A percentile compares a stretch with the other conserved stretches of the same genome.
phyloP scores from a whole-genome alignment of 228 moss, liverwort and hornwort species.

The Sphagnum magellanicum region DNA sequence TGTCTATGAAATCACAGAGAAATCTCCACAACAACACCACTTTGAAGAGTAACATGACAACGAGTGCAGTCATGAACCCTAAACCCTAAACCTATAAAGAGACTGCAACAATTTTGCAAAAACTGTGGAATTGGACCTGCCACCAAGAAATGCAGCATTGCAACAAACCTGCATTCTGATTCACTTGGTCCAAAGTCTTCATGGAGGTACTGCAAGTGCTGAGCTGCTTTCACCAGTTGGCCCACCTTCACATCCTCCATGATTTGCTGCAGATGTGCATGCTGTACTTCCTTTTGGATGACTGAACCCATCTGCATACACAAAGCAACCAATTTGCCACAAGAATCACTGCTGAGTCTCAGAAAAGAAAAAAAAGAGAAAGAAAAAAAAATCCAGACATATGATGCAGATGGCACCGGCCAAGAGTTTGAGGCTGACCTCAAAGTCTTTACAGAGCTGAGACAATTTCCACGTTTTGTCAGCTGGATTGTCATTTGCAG shows the following conservation, averaged over 20 bases:
- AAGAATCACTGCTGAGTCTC: too few relatives aligned
- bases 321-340: too few relatives aligned
- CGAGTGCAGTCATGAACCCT: too few relatives aligned
- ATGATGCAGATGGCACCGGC: too few relatives aligned
- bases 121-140: background rate
- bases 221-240: slow-evolving; percentile 58
- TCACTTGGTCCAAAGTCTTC: slow-evolving; percentile 66
- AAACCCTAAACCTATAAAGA: background rate
- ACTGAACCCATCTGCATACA: slow-evolving; percentile 32
- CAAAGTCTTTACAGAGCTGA: slow-evolving; percentile 27
- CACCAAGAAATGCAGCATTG: background rate
- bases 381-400: too few relatives aligned
- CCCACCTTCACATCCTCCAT: slow-evolving; percentile 47
- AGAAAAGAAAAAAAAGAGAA: too few relatives aligned
- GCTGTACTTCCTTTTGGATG: slow-evolving; percentile 67
- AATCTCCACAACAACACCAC: background rate
- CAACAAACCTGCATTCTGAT: slow-evolving; percentile 51
- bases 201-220: slow-evolving; percentile 72
- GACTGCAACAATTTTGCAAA: background rate
- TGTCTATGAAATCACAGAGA: background rate
- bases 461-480: slow-evolving; percentile 9
- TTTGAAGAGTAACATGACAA: background rate
- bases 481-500: slow-evolving; percentile 13
- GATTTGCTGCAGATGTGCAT: slow-evolving; percentile 70
- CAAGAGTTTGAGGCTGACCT: slow-evolving; percentile 18